Percentiles rank a stretch among this genome's conserved stretches.
phyloP scores from a whole-genome alignment of 1,284 basidiomycete species.

The Abortiporus biennis region DNA sequence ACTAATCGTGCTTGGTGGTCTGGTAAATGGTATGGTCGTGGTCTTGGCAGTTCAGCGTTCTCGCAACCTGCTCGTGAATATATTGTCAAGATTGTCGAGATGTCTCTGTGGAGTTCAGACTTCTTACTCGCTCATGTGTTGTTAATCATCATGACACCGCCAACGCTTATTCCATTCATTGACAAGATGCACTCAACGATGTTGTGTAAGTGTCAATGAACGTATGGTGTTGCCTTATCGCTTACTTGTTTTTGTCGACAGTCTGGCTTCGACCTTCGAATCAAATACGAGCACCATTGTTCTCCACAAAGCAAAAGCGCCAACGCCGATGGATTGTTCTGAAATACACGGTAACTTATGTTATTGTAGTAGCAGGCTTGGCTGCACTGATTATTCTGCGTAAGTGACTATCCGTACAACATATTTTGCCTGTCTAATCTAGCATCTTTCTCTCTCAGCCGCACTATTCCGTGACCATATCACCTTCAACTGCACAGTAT shows the following conservation, averaged over 20 bases:
- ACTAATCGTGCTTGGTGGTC: conserved; percentile 98
- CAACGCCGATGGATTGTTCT: conserved; percentile 87
- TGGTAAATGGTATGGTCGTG: conserved; percentile 95
- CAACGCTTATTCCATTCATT: conserved; percentile 81
- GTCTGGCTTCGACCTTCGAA: conserved; percentile 89
- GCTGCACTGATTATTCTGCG: conserved; percentile 79
- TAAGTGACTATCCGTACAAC: conserved; percentile 34
- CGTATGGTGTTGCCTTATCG: no score
- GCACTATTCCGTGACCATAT: conserved; percentile 56
- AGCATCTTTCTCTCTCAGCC: conserved; percentile 6
- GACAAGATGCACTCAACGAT: conserved; percentile 89
- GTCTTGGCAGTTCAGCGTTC: conserved; percentile 81
- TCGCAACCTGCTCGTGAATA: conserved; percentile 95
- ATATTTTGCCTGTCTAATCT: neutral
- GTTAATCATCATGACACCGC: conserved; percentile 79
- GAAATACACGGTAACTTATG: conserved; percentile 84
- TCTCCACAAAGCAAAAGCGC: conserved; percentile 90
- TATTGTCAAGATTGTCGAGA: conserved; percentile 95
- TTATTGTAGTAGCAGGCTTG: conserved; percentile 72
- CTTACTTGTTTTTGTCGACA: conserved; percentile 27
- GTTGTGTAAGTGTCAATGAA: conserved; percentile 54
- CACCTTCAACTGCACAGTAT: conserved; percentile 64
- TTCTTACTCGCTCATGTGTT: conserved; percentile 81
- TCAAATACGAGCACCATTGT: conserved; percentile 92
- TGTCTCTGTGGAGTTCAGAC: conserved; percentile 92